Base-by-base conservation (phyloP, 495 filamentous ascomycete genomes). In the Podospora pseudocomata region DNA sequence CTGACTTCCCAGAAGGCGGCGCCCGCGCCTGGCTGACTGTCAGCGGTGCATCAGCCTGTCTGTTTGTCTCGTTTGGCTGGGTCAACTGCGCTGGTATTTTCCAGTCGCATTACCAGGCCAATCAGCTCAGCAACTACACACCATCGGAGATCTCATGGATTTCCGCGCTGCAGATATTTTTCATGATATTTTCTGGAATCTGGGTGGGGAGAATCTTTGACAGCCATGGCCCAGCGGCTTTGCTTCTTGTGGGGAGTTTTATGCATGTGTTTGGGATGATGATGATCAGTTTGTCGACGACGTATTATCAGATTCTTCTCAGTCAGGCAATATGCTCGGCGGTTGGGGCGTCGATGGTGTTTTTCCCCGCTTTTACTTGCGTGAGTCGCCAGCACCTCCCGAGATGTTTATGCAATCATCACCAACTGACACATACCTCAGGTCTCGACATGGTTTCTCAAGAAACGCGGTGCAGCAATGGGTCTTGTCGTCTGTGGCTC, bases 61-160 rank as follows among this genome's bases (percentile, higher is more conserved):
- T 28, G 6, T 28, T 61, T 13, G 16, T 27, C 23, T 18, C 20
- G 18, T 61, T 61, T 16, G 59, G 59, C 23, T 32, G 20, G 23
- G 87, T 91, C 75, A 87, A 88, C 73, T 89, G 88, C 28, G 94
- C 92, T 70, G 91, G 92, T 18, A 83, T 93, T 2, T 96, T 94
- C 75, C 93, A 96, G 69, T 82, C 88, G 0, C 90, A 94, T 80
- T 96, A 94, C 74, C 27, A 27, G 27, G 84, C 84, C 13, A 72
- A 83, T 4, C 69, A 86, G 2, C 77, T 82, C 0, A 60, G 70
- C 4, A 81, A 83, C 5, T 11, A 27, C 59, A 68, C 88, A 0
- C 86, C 89, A 0, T 90, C 89, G 0, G 84, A 88, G 57, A 87
- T 95, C 65, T 90, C 89, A 1, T 93, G 91, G 90, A 88, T 94